Evolutionary conservation across 805 yeast genomes (phyloP).

Genomic region (Yamadazyma kitorensis): DNA sequence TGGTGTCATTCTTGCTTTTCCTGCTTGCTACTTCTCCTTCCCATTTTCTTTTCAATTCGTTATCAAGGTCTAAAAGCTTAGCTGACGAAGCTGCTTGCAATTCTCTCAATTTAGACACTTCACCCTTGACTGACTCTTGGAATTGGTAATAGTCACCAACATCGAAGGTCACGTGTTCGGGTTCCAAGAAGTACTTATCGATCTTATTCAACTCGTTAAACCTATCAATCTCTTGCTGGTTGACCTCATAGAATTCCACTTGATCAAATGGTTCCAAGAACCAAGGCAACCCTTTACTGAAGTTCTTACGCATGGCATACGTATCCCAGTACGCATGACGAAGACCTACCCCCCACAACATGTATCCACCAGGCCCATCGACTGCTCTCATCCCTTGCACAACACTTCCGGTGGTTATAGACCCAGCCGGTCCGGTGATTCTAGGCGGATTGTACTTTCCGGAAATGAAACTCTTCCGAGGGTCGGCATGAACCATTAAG

Average conservation of each 20-base stretch:
- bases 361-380: slow-evolving; percentile 98
- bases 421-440: slow-evolving; percentile 92
- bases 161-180: neutral
- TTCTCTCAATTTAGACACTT: neutral
- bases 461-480: slow-evolving; percentile 87
- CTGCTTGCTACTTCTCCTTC: slow-evolving; percentile 38
- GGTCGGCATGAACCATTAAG: slow-evolving; percentile 96
- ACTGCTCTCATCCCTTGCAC: slow-evolving; percentile 97
- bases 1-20: slow-evolving; percentile 64
- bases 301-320: slow-evolving; percentile 66
- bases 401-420: slow-evolving; percentile 97
- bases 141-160: neutral
- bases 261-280: slow-evolving; percentile 87
- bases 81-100: neutral
- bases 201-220: slow-evolving; percentile 64
- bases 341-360: slow-evolving; percentile 90
- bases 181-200: slow-evolving; percentile 17
- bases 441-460: slow-evolving; percentile 94
- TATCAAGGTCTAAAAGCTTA: neutral
- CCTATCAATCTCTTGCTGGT: slow-evolving; percentile 73
- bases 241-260: slow-evolving; percentile 87
- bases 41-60: neutral
- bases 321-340: slow-evolving; percentile 98
- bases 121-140: neutral
- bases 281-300: slow-evolving; percentile 66